These are phyloP conservation scores for Entelexis paramagnoliae DNA, from an alignment of 1,139 yeast genomes.

Conservation along the genomic window DNA sequence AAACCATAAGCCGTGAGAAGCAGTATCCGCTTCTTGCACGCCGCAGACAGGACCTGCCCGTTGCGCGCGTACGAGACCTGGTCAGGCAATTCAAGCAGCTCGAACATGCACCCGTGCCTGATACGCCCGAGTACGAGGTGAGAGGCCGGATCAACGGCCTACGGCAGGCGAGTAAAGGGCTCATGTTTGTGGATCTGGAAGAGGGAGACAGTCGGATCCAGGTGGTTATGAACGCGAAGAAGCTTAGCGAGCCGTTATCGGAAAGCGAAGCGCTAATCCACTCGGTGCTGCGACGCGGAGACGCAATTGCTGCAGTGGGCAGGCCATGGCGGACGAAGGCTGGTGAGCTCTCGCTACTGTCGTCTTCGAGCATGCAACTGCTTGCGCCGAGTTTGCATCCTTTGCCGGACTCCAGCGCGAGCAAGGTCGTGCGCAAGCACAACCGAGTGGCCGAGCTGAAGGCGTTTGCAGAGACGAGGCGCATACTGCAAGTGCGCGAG, in stretches of 20 bases:
- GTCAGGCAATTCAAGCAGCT: slow-evolving; percentile 7
- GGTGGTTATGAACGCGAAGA: slow-evolving; percentile 47
- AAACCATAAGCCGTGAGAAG: background rate
- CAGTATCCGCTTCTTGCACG: slow-evolving; percentile 17
- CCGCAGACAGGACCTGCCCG: background rate
- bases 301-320: slow-evolving; percentile 55
- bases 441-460: slow-evolving; percentile 69
- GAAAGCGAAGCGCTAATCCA: slow-evolving; percentile 32
- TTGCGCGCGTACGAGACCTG: slow-evolving; percentile 10
- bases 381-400: slow-evolving; percentile 64
- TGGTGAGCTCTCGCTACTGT: slow-evolving; percentile 67
- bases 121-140: slow-evolving; percentile 13
- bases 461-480: slow-evolving; percentile 43
- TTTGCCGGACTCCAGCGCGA: slow-evolving; percentile 49
- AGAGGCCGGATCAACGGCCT: slow-evolving; percentile 48
- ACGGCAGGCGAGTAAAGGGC: slow-evolving; percentile 54
- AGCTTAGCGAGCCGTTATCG: slow-evolving; percentile 27
- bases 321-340: slow-evolving; percentile 62
- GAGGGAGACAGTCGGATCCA: slow-evolving; percentile 53
- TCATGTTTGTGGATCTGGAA: slow-evolving; percentile 53
- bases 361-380: slow-evolving; percentile 40
- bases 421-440: slow-evolving; percentile 44
- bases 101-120: slow-evolving; percentile 15
- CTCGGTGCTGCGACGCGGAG: slow-evolving; percentile 54
- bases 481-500: slow-evolving; percentile 46